Base-by-base conservation (phyloP, 2,329 filamentous ascomycete genomes). In the Sarocladium strictum region DNA sequence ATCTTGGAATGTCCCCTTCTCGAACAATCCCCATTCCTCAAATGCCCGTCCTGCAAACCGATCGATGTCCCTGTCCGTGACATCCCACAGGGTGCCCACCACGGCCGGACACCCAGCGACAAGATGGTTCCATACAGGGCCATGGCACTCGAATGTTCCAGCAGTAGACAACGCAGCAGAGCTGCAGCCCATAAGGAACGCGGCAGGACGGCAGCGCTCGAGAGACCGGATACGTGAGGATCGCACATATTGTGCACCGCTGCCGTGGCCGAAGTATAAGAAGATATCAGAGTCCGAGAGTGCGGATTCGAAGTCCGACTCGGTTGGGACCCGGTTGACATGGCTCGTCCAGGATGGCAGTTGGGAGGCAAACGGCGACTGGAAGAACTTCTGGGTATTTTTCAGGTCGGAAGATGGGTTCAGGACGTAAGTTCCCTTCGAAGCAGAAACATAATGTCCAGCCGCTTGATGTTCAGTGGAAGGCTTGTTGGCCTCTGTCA, bases 11-110 rank as follows among this genome's bases (percentile, higher is more conserved):
- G 75, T 68, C 56, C 78, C 78, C 68, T 62, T 62, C 1, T 69
- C 65, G 53, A 88, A 74, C 6, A 99, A 69, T 0, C 94, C 94
- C 94, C 94, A 99, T 62, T 87, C 80, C 66, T 94, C 88, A 67
- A 96, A 88, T 2, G 88, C 76, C 24, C 80, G 78, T 32, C 86
- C 84, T 0, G 92, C 89, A 68, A 96, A 96, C 17, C 92, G 87
- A 73, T 99, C 95, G 67, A 97, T 96, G 68, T 99, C 94, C 64
- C 89, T 89, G 68, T 99, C 94, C 10, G 94, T 99, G 51, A 99
- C 94, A 69, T 99, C 94, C 94, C 94, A 99, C 35, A 99, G 76
- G 15, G 92, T 97, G 45, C 91, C 94, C 2, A 97, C 85, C 10
- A 97, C 83, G 0, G 93, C 91, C 3, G 90, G 91, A 61, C 81